Evolutionary conservation across 2,329 filamentous ascomycete species (phyloP).

Genomic region (Amauroascus niger): DNA sequence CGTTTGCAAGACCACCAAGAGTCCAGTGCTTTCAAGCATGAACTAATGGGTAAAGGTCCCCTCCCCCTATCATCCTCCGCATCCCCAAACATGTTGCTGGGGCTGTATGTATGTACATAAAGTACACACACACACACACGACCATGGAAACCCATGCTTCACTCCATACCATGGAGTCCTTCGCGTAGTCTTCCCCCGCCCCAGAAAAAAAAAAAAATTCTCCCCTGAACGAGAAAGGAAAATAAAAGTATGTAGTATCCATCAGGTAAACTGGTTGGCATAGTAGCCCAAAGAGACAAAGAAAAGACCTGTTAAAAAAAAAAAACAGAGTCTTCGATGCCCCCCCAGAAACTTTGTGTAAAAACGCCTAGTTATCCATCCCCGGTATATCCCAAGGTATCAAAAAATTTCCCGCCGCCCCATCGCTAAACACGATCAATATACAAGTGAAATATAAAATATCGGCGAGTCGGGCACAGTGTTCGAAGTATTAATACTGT

Average conservation of each 20-base stretch:
- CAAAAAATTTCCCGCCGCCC: constrained; percentile 4
- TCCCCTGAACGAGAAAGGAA: neutral
- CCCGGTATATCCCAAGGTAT: constrained; percentile 1
- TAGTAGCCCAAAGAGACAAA: too few species aligned
- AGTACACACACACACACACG: too few species aligned
- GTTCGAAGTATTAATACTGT: neutral
- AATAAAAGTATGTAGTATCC: neutral
- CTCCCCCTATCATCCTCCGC: too few species aligned
- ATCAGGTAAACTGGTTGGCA: neutral
- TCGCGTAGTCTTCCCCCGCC: neutral
- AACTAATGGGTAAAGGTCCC: too few species aligned
- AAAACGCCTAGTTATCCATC: neutral
- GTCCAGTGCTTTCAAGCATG: too few species aligned
- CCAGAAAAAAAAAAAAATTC: too few species aligned
- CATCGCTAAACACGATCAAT: neutral
- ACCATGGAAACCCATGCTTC: too few species aligned
- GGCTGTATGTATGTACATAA: too few species aligned
- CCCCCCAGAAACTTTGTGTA: neutral
- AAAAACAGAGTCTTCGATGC: neutral
- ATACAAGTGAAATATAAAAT: neutral
- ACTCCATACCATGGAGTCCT: neutral
- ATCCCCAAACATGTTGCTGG: too few species aligned
- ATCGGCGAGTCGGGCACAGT: neutral
- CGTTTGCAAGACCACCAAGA: too few species aligned
- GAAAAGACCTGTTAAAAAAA: neutral